Evolutionary conservation across 2,329 filamentous ascomycete genomes (phyloP).

Genomic region (Triangularia setosa): DNA sequence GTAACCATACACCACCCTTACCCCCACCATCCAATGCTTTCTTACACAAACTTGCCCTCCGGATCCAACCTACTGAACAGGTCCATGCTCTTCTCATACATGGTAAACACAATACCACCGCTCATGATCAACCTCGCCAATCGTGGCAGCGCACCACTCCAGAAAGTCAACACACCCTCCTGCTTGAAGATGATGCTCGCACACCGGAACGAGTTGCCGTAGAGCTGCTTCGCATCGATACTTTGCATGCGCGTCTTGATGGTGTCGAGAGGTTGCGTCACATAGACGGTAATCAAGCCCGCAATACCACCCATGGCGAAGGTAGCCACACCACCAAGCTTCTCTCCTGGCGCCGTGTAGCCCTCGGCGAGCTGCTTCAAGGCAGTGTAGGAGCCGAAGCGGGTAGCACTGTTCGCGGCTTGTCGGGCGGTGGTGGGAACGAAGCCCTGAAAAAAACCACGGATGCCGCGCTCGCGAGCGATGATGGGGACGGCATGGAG

Average conservation of each 20-base stretch:
- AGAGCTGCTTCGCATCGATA: conserved; percentile 73
- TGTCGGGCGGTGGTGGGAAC: conserved; percentile 92
- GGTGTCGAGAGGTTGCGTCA: conserved; percentile 75
- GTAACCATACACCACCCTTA: not conserved
- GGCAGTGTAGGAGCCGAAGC: conserved; percentile 87
- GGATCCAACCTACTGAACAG: conserved; percentile 77
- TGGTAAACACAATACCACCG: conserved; percentile 95
- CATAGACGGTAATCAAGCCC: conserved; percentile 84
- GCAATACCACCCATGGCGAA: conserved; percentile 89
- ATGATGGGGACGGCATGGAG: conserved; percentile 87
- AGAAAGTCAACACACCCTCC: conserved; percentile 85
- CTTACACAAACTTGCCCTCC: conserved; percentile 73
- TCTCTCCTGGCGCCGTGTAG: conserved; percentile 91
- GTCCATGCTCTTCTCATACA: conserved; percentile 98
- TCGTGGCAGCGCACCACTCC: conserved; percentile 87
- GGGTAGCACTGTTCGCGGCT: conserved; percentile 86
- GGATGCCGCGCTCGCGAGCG: conserved; percentile 77
- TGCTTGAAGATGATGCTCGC: conserved; percentile 79
- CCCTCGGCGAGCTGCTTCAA: conserved; percentile 87
- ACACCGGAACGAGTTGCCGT: conserved; percentile 85
- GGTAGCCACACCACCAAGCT: conserved; percentile 80
- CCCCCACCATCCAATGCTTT: no score
- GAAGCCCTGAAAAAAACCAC: conserved; percentile 96
- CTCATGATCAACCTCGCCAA: conserved; percentile 82
- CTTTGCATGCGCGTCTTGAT: conserved; percentile 99